These are phyloP conservation scores for Plantago rigida DNA, from an alignment of 305 asterid genomes.

Conservation along the genomic window DNA sequence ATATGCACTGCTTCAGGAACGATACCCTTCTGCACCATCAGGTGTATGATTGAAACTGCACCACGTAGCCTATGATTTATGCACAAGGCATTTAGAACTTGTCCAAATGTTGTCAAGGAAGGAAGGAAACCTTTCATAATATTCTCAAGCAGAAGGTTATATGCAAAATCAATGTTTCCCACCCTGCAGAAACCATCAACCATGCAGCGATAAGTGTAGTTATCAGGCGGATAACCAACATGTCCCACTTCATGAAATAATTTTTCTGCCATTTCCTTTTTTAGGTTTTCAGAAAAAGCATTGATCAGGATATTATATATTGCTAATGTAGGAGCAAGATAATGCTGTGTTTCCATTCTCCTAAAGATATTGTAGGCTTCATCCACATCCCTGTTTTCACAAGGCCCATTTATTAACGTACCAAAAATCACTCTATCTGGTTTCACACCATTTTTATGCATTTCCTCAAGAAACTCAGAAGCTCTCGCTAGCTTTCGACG, in stretches of 20 bases:
- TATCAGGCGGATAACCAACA: conserved; percentile 45
- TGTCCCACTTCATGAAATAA: conserved; percentile 54
- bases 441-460: conserved; percentile 41
- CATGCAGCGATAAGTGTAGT: conserved; percentile 68
- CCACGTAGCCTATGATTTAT: conserved; percentile 53
- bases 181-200: conserved; percentile 80
- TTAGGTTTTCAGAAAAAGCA: conserved; percentile 53
- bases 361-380: conserved; percentile 54
- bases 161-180: conserved; percentile 53
- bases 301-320: conserved; percentile 60
- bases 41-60: conserved; percentile 54
- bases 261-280: conserved; percentile 48
- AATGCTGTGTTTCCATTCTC: conserved; percentile 49
- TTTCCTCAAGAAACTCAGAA: conserved; percentile 55
- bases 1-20: conserved; percentile 64
- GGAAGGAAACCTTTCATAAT: conserved; percentile 50
- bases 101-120: conserved; percentile 54
- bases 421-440: conserved; percentile 71
- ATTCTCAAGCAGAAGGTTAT: conserved; percentile 44
- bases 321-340: conserved; percentile 50
- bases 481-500: conserved; percentile 49
- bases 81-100: conserved; percentile 71
- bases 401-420: conserved; percentile 69
- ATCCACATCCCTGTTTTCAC: conserved; percentile 54
- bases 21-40: conserved; percentile 66